Evolutionary conservation across 306 rosid genomes (phyloP).

Genomic region (Prunus armeniaca): DNA sequence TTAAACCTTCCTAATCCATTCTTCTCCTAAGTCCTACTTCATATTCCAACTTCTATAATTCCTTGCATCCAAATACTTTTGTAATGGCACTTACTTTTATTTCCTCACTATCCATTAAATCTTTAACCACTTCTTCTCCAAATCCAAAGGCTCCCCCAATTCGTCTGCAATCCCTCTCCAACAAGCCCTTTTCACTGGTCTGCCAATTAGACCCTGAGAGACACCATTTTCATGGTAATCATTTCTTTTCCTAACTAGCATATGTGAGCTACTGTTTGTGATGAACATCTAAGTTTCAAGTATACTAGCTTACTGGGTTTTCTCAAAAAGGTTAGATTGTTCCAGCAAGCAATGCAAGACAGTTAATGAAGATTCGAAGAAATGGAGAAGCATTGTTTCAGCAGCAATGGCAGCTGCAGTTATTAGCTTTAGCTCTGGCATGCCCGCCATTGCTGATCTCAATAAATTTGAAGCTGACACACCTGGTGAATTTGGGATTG

Average conservation of each 20-base stretch:
- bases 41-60: background rate
- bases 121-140: slow-evolving; percentile 32
- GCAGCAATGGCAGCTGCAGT: slow-evolving; percentile 63
- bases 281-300: background rate
- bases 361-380: slow-evolving; percentile 34
- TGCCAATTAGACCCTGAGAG: slow-evolving; percentile 35
- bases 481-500: slow-evolving; percentile 92
- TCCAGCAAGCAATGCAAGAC: slow-evolving; percentile 26
- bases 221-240: slow-evolving; percentile 22
- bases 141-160: slow-evolving; percentile 30
- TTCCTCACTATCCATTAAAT: slow-evolving; percentile 44
- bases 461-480: slow-evolving; percentile 76
- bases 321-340: slow-evolving; percentile 35
- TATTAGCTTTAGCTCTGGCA: slow-evolving; percentile 53
- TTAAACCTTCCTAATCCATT: background rate
- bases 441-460: slow-evolving; percentile 85
- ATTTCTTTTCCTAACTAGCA: background rate
- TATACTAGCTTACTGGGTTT: slow-evolving; percentile 16
- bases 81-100: slow-evolving; percentile 56
- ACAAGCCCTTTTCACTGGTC: slow-evolving; percentile 32
- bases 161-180: slow-evolving; percentile 27
- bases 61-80: background rate
- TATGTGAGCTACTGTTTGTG: background rate
- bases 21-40: slow-evolving; percentile 8
- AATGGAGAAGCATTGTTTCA: slow-evolving; percentile 55